Percentiles rank a stretch among this genome's conserved stretches.
phyloP scores from a whole-genome alignment of 805 yeast genomes.

The Zygoascus tannicola region DNA sequence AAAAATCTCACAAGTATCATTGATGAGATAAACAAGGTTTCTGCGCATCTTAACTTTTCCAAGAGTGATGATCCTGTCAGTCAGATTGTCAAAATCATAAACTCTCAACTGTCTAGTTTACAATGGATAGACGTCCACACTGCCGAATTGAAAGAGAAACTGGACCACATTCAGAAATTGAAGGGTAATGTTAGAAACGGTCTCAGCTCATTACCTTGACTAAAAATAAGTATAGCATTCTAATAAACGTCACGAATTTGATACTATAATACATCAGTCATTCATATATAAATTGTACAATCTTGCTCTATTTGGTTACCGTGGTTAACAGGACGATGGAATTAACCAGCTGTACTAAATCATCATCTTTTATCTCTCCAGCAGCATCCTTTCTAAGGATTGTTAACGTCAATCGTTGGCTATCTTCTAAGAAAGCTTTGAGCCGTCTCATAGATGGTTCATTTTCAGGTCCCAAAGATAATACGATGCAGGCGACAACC shows the following conservation, averaged over 20 bases:
- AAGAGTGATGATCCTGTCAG: constrained; percentile 36
- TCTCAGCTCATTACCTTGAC: not conserved
- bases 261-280: not conserved
- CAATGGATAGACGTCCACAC: constrained; percentile 79
- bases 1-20: constrained; percentile 66
- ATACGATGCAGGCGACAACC: constrained; percentile 51
- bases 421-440: constrained; percentile 40
- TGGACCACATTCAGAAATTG: constrained; percentile 32
- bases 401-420: constrained; percentile 49
- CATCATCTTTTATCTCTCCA: constrained; percentile 14
- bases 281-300: constrained; percentile 1
- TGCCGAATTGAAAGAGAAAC: constrained; percentile 53
- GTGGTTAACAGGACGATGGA: constrained; percentile 47
- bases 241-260: not conserved
- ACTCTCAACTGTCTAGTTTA: constrained; percentile 81
- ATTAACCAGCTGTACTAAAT: constrained; percentile 38
- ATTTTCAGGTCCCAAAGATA: constrained; percentile 74
- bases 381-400: constrained; percentile 47
- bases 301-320: constrained; percentile 33
- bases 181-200: constrained; percentile 1
- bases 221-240: not conserved
- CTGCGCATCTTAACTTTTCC: constrained; percentile 67
- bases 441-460: constrained; percentile 47
- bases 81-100: constrained; percentile 64
- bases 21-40: constrained; percentile 67